These are phyloP conservation scores for Nakazawaea siamensis DNA, from an alignment of 805 yeast species.

Conservation along the genomic window DNA sequence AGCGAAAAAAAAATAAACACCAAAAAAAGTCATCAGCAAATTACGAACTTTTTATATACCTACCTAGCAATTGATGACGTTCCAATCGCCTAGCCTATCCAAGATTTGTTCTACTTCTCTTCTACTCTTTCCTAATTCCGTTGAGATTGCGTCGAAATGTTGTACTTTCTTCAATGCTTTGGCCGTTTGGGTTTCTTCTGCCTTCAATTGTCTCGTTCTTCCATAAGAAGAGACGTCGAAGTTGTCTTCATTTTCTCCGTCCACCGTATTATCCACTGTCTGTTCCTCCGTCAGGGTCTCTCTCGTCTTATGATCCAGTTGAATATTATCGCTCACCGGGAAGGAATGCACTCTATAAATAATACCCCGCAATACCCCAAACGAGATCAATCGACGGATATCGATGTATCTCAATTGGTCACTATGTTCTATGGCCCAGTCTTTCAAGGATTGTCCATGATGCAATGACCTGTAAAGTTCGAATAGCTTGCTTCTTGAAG, in stretches of 20 bases:
- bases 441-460: constrained; percentile 68
- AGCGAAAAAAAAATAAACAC: neutral
- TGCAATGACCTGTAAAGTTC: constrained; percentile 68
- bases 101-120: constrained; percentile 43
- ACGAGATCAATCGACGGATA: constrained; percentile 73
- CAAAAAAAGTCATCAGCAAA: no score
- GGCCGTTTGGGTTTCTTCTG: constrained; percentile 28
- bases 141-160: constrained; percentile 61
- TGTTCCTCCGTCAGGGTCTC: neutral
- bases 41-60: no score
- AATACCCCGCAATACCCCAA: constrained; percentile 77
- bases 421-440: constrained; percentile 72
- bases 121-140: constrained; percentile 51
- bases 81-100: constrained; percentile 38
- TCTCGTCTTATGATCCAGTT: constrained; percentile 13
- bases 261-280: constrained; percentile 9
- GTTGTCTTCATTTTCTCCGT: constrained; percentile 17
- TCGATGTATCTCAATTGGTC: constrained; percentile 59
- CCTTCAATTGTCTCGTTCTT: constrained; percentile 14
- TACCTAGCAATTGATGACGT: constrained; percentile 27
- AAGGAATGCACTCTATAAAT: constrained; percentile 75
- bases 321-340: constrained; percentile 47
- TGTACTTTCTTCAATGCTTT: constrained; percentile 43
- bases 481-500: constrained; percentile 61
- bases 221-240: constrained; percentile 15